Base-by-base conservation (phyloP, 768 basidiomycete species). In the Botryobasidium botryosum region DNA sequence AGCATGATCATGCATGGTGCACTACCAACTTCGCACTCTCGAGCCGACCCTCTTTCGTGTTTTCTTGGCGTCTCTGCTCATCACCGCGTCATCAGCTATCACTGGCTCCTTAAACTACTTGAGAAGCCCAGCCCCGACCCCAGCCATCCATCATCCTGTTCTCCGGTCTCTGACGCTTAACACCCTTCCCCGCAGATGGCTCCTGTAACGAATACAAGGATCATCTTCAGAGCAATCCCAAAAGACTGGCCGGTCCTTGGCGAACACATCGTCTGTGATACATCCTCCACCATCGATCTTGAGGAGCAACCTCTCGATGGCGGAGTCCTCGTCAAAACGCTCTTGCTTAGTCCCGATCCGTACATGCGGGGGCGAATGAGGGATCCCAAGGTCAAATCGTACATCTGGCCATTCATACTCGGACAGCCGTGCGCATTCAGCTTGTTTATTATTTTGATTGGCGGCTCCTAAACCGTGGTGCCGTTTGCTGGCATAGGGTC, bases 271-370 rank as follows among this genome's bases (percentile, higher is more conserved):
- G 20, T 39, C 12, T 39, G 21, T 20, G 12, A 39, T n/a, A n/a
- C n/a, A n/a, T n/a, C n/a, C n/a, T n/a, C n/a, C n/a, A n/a, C n/a
- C n/a, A 74, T 77, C 51, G 74, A 76, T 50, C 51, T 67, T 17
- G 68, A 72, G 13, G 64, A 53, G 24, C 64, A 63, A 1, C 55
- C 64, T 2, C 54, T 72, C 33, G 55, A 70, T 17, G 68, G 69
- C 0, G 68, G 69, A 0, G 52, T 72, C 45, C 52, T 77, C 6
- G 38, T 73, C 51, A 76, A 75, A 55, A 64, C 64, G 0, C 62
- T 76, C 13, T 63, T 61, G 4, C 51, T 72, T 13, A 65, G 65
- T 12, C 53, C 71, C 33, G 72, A 72, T 41, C 69, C 69, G 0
- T 68, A 66, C 50, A 24, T 68, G 48, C 50, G 64, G 15, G 59